Evolutionary conservation across 2,329 filamentous ascomycete genomes (phyloP).

Genomic region (Stagonosporopsis chrysanthemi): DNA sequence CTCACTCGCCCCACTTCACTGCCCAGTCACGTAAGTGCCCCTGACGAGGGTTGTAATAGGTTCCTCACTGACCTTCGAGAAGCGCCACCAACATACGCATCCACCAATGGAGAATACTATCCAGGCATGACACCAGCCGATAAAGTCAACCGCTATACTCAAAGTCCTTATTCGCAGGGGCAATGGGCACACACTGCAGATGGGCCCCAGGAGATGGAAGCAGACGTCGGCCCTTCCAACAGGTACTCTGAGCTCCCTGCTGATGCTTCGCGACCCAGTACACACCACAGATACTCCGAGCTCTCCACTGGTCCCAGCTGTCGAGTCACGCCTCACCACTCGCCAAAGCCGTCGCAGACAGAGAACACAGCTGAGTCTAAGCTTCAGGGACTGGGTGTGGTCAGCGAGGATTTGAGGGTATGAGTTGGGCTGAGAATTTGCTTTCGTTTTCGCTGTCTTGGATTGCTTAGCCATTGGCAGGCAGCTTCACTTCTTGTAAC

Average conservation of each 20-base stretch:
- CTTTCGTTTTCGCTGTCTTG: background rate
- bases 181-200: constrained; percentile 26
- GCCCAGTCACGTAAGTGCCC: constrained; percentile 34
- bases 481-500: constrained; percentile 3
- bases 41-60: background rate
- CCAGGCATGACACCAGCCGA: constrained; percentile 13
- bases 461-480: background rate
- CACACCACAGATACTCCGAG: constrained; percentile 29
- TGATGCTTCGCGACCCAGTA: constrained; percentile 13
- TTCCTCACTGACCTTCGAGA: background rate
- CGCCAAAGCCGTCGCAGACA: constrained; percentile 26
- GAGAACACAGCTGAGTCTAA: constrained; percentile 22
- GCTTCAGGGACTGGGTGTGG: constrained; percentile 24
- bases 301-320: constrained; percentile 32
- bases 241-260: constrained; percentile 38
- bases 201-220: constrained; percentile 31
- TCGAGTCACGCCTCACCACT: constrained; percentile 28
- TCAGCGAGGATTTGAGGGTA: constrained; percentile 10
- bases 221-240: constrained; percentile 18
- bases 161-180: constrained; percentile 18
- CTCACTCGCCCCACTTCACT: constrained; percentile 19
- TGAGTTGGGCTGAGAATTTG: background rate
- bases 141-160: constrained; percentile 21
- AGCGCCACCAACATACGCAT: constrained; percentile 39
- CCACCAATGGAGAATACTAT: constrained; percentile 30